Conservation (phyloP, 2,329 filamentous ascomycete genomes). For the Penicillium sp. region DNA sequence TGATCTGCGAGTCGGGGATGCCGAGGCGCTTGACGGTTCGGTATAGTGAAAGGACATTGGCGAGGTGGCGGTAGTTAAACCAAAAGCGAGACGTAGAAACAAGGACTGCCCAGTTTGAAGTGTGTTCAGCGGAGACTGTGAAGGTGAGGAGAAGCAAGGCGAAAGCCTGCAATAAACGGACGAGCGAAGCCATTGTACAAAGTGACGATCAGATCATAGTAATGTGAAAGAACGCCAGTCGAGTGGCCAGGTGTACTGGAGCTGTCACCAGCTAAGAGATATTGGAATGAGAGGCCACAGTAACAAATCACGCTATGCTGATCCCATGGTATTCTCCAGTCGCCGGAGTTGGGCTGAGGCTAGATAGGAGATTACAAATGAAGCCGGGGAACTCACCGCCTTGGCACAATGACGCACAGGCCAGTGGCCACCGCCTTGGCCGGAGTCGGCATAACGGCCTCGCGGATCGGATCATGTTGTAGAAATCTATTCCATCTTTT, state of each 20-base stretch:
- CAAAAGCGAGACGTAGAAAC: conserved; percentile 98
- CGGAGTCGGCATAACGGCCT: conserved; percentile 27
- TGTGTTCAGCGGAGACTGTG: conserved; percentile 60
- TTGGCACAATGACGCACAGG: background rate
- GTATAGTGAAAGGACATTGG: conserved; percentile 96
- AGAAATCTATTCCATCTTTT: conserved; percentile 17
- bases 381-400: background rate
- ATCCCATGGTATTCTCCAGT: background rate
- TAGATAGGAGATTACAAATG: conserved; percentile 11
- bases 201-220: conserved; percentile 16
- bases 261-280: background rate
- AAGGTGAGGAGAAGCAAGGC: conserved; percentile 25
- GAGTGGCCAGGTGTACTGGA: background rate
- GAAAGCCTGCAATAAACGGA: conserved; percentile 29
- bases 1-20: conserved; percentile 98
- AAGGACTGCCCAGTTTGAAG: conserved; percentile 98
- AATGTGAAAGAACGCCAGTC: conserved; percentile 10
- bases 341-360: background rate
- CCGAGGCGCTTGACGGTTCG: conserved; percentile 96
- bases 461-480: conserved; percentile 25
- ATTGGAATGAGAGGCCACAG: background rate
- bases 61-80: conserved; percentile 99
- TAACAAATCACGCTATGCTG: background rate
- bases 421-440: conserved; percentile 21
- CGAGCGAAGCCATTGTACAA: conserved; percentile 29